Base-by-base conservation (phyloP, 192 early-diverging fungal species). In the Coemansia umbellata region DNA sequence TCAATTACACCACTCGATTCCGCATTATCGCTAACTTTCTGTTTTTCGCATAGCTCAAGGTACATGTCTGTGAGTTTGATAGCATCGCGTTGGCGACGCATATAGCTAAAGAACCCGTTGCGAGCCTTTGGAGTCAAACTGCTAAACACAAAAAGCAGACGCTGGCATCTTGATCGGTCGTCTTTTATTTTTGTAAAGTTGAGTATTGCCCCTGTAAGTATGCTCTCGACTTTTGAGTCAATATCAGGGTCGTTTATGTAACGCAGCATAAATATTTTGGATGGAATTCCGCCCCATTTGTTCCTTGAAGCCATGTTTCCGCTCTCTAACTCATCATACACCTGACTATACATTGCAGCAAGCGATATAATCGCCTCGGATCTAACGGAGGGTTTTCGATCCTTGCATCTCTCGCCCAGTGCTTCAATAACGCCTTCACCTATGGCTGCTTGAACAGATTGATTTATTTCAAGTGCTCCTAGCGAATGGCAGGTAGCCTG, bases 231-330 rank as follows among this genome's bases (percentile, higher is more conserved):
- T 30, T 63, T 69, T 24, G 54, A 81, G 85, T 78, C 83, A 5
- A 85, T 73, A n/a, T 93, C 89, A 3, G 76, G 57, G 39, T 95
- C 93, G 54, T 91, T 88, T 18, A 91, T 69, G 61, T 93, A 98
- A 14, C 93, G 61, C n/a, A 87, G 71, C 43, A 91, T 85, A 17
- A 96, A 60, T n/a, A 98, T 63, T 19, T 68, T 80, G 15, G 83
- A 80, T 3, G 93, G 91, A 58, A 98, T 94, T 83, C 88, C 87
- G 9, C 78, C 82, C 78, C 92, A 88, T 37, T 87, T 87, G 17
- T 70, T 78, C 21, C 76, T 66, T 2, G 82, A 76, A 7, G 63
- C 56, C 11, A 56, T 70, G 3, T 87, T 83, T n/a, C 81, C 70
- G 43, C 63, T 78, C 60, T 84, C 87, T 78, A 92, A 82, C 58